Base-by-base conservation (phyloP, 2,329 filamentous ascomycete species). In the Phyllosticta citriasiana region DNA sequence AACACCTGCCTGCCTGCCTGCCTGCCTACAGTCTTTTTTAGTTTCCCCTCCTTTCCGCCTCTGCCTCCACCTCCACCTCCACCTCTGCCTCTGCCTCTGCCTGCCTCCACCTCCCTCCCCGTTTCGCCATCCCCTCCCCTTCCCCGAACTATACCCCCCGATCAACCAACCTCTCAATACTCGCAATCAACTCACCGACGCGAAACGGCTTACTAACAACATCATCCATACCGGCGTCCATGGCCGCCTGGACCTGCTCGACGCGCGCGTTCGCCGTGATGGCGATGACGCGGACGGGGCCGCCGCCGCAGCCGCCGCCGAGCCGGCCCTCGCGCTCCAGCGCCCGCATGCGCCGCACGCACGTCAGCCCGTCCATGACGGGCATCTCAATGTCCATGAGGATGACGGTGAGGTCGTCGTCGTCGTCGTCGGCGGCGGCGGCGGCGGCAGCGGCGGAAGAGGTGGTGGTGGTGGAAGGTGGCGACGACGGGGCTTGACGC, bases 121-220 rank as follows among this genome's bases (percentile, higher is more conserved):
- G 7, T 24, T 33, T 53, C 59, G 30, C 6, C 30, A 1, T 6
- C 7, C 30, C 30, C 2, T 10, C 6, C 30, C 30, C 30, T 33
- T 22, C 19, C 19, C 19, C 19, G 19, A 22, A 22, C 19, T 7
- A 30, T 4, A 6, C 27, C 16, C 47, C 52, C 22, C 40, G 16
- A 16, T 61, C 60, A 16, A 61, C 25, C 16, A 61, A 25, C 12
- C 60, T 14, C 24, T 61, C 60, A 16, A 71, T 70, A 8, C 65
- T 65, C 0, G 53, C 60, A 27, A 69, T 61, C 50, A 72, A 57
- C 55, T 71, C 70, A 1, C 63, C 63, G 25, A 72, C 67, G 2
- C 67, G 63, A 70, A 92, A 93, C 3, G 89, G 89, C 70, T 93
- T 93, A 1, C 87, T 86, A 40, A 93, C 88, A 53, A 91, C 84